Evolutionary conservation across 768 basidiomycete genomes (phyloP).

Genomic region (Mycena amicta): DNA sequence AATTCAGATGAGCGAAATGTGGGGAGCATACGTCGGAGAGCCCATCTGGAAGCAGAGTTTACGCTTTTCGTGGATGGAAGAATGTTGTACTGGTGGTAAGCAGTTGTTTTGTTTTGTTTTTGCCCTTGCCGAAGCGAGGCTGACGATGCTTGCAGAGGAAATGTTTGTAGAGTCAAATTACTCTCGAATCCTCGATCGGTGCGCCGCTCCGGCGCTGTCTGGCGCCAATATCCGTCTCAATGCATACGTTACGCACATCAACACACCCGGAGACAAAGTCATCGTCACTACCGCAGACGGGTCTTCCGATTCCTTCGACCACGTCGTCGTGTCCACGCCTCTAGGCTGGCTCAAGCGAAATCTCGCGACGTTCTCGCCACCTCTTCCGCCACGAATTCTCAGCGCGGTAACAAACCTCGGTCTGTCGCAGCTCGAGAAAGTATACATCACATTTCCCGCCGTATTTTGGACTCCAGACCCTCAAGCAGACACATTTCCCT

Average conservation of each 20-base stretch:
- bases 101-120: conserved; percentile 1
- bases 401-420: conserved; percentile 21
- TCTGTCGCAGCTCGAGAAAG: conserved; percentile 25
- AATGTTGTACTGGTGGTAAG: conserved; percentile 25
- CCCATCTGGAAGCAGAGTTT: conserved; percentile 25
- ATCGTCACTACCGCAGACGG: conserved; percentile 19
- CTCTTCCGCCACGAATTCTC: conserved; percentile 17
- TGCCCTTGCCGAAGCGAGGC: background rate
- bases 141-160: conserved; percentile 15
- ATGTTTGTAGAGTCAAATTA: conserved; percentile 25
- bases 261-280: conserved; percentile 17
- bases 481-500: conserved; percentile 19
- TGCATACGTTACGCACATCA: conserved; percentile 17
- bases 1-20: conserved; percentile 25
- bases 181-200: conserved; percentile 18
- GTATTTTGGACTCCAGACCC: conserved; percentile 23
- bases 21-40: conserved; percentile 24
- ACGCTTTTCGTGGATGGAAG: conserved; percentile 27
- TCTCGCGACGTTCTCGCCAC: conserved; percentile 16
- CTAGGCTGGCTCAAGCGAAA: conserved; percentile 24
- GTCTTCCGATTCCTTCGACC: conserved; percentile 17
- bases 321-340: conserved; percentile 22
- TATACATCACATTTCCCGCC: conserved; percentile 24
- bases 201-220: conserved; percentile 14
- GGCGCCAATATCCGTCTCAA: conserved; percentile 17